A percentile compares a stretch with the other conserved stretches of the same genome.
Conservation (phyloP, 2,329 filamentous ascomycete genomes). For the Aureobasidium sp. region DNA sequence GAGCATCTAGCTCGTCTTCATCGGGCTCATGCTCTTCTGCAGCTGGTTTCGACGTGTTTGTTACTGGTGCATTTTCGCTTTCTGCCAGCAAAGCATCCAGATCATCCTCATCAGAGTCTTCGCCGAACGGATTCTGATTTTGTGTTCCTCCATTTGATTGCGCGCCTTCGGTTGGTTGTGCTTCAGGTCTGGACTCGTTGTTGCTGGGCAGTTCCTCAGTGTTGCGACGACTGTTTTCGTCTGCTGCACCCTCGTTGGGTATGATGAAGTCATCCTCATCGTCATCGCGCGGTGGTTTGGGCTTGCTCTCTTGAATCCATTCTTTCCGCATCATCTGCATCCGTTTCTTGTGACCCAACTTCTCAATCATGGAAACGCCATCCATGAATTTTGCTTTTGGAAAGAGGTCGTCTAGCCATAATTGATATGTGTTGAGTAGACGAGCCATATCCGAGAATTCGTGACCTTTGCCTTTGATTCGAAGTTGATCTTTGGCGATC, state of each 20-base stretch:
- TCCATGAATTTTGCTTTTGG: slow-evolving; percentile 92
- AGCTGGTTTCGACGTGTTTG: not conserved
- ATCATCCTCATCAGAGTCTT: slow-evolving; percentile 45
- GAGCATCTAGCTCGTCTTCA: slow-evolving; percentile 47
- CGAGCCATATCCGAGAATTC: slow-evolving; percentile 84
- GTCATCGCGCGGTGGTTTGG: slow-evolving; percentile 33
- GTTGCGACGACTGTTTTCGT: slow-evolving; percentile 9
- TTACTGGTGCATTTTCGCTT: slow-evolving; percentile 20
- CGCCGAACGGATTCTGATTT: slow-evolving; percentile 19
- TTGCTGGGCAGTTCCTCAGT: not conserved
- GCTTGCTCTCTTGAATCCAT: slow-evolving; percentile 74
- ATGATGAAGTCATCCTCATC: slow-evolving; percentile 18
- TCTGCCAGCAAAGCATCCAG: slow-evolving; percentile 49
- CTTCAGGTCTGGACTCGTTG: not conserved
- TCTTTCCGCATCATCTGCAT: slow-evolving; percentile 68
- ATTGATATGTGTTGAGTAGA: slow-evolving; percentile 82
- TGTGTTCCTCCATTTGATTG: not conserved
- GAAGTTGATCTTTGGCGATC: slow-evolving; percentile 61
- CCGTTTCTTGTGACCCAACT: slow-evolving; percentile 76
- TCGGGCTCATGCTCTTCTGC: slow-evolving; percentile 33
- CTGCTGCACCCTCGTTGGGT: slow-evolving; percentile 13
- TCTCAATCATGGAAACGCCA: slow-evolving; percentile 83
- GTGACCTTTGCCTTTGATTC: slow-evolving; percentile 87
- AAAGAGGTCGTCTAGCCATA: slow-evolving; percentile 95
- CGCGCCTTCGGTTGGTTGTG: not conserved